Conservation (phyloP, 2,329 filamentous ascomycete genomes). For the Sclerotinia borealis region DNA sequence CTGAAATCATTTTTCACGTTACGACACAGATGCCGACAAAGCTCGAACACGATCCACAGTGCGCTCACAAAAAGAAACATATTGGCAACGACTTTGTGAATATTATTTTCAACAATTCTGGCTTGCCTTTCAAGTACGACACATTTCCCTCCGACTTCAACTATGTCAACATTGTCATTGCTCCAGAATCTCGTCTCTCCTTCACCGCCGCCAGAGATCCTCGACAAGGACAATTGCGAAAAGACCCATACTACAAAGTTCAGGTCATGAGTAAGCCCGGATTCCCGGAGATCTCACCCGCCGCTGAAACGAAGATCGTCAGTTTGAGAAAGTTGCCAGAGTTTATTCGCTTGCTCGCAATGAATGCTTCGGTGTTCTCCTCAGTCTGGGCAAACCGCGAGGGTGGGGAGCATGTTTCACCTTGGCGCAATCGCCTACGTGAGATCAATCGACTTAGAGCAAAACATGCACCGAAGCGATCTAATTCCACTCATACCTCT, state of each 20-base stretch:
- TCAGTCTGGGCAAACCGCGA: slow-evolving; percentile 78
- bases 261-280: slow-evolving; percentile 82
- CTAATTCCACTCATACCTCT: slow-evolving; percentile 29
- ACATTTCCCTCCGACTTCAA: slow-evolving; percentile 95
- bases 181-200: slow-evolving; percentile 72
- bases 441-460: slow-evolving; percentile 81
- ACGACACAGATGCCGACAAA: slow-evolving; percentile 97
- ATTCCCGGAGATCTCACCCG: slow-evolving; percentile 87
- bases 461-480: slow-evolving; percentile 46
- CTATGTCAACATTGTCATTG: slow-evolving; percentile 93
- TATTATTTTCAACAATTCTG: slow-evolving; percentile 96
- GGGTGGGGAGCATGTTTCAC: slow-evolving; percentile 76
- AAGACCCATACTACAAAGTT: slow-evolving; percentile 70
- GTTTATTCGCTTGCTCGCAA: slow-evolving; percentile 80
- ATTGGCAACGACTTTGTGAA: slow-evolving; percentile 98
- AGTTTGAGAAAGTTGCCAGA: slow-evolving; percentile 74
- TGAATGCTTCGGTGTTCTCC: slow-evolving; percentile 92
- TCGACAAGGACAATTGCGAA: slow-evolving; percentile 33
- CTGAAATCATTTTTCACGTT: slow-evolving; percentile 92
- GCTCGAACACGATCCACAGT: slow-evolving; percentile 66
- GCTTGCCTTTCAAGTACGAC: slow-evolving; percentile 80
- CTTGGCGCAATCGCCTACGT: slow-evolving; percentile 80
- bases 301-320: slow-evolving; percentile 82
- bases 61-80: slow-evolving; percentile 83
- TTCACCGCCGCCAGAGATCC: slow-evolving; percentile 59